Percentiles rank a stretch among this genome's conserved stretches.
Evolutionary conservation across 164 flowering plant genomes (phyloP).

Genomic region (Sedum album): DNA sequence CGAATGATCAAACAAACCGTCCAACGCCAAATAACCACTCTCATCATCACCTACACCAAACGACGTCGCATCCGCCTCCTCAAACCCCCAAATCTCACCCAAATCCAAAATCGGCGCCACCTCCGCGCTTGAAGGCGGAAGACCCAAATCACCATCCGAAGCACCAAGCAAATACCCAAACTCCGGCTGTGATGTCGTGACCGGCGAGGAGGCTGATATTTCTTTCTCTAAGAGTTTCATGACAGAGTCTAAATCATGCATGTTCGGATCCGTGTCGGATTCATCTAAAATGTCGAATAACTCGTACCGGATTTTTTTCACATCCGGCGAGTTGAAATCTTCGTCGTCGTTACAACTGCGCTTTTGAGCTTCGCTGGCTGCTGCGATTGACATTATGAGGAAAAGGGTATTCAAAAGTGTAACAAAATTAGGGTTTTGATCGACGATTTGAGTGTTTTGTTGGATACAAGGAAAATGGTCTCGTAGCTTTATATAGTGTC

Average conservation of each 20-base stretch:
- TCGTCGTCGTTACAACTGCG: neutral
- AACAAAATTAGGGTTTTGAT: neutral
- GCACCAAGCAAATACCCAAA: slow-evolving; percentile 63
- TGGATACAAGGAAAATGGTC: neutral
- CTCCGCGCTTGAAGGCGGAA: slow-evolving; percentile 37
- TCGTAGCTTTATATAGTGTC: neutral
- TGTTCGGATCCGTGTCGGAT: neutral
- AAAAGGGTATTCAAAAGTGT: neutral
- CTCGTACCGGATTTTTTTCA: neutral
- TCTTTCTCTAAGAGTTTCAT: neutral
- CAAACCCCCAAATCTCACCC: slow-evolving; percentile 44
- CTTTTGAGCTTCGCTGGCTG: neutral
- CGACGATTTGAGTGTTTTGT: neutral
- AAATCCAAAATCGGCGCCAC: slow-evolving; percentile 19
- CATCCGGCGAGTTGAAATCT: neutral
- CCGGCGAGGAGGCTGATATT: neutral
- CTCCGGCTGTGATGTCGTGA: slow-evolving; percentile 22
- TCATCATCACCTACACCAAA: slow-evolving; percentile 7
- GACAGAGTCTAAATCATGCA: neutral
- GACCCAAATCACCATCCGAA: slow-evolving; percentile 75
- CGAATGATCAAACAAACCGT: slow-evolving; percentile 40
- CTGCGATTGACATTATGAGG: neutral
- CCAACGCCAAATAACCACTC: slow-evolving; percentile 36
- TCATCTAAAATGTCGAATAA: neutral
- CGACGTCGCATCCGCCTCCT: slow-evolving; percentile 18